Base-by-base conservation (phyloP, 2,329 filamentous ascomycete genomes). In the Colletotrichum melonis region DNA sequence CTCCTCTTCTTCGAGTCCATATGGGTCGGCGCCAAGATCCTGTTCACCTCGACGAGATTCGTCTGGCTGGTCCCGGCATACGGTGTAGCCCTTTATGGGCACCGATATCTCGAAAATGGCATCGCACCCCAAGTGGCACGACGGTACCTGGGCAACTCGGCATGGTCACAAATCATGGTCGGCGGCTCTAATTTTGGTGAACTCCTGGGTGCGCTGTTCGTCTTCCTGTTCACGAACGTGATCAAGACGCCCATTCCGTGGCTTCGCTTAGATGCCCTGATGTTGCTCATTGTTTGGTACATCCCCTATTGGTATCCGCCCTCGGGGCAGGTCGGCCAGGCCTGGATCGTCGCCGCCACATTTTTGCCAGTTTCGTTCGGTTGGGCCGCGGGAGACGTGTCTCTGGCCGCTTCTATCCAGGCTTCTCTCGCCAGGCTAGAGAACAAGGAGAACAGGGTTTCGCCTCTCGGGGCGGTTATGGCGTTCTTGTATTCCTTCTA, bases 381-480 rank as follows among this genome's bases (percentile, higher is more conserved):
- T 24, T 88, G 86, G 86, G 86, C 86, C 0, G 86, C 86, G 4
- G 86, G 86, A 16, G 86, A 88, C 67, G 86, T 88, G 16, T 87
- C 85, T 4, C 82, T 88, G 0, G 84, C 84, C 1, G 86, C 86
- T 1, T 88, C 87, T 76, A 86, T 88, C 62, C 86, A 88, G 76
- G 85, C 86, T 4, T 84, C 84, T 6, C 81, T 88, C n/a, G 81
- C 84, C 1, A 81, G 85, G 28, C 79, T 85, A 30, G 86, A 88
- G 74, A 80, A 80, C 11, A 79, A 84, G 56, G 82, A 83, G 49
- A 81, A 82, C 58, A 84, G 86, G 55, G 85, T 88, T 2, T 87
- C 86, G 2, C 83, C 86, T 0, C 79, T 88, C 2, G 86, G 85
- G 22, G 85, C 86, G 1, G 86, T 88, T 54, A 88, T 88, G 86